Evolutionary conservation across 139 green algal species (phyloP).

Genomic region (Tetradesmus lagerheimii): DNA sequence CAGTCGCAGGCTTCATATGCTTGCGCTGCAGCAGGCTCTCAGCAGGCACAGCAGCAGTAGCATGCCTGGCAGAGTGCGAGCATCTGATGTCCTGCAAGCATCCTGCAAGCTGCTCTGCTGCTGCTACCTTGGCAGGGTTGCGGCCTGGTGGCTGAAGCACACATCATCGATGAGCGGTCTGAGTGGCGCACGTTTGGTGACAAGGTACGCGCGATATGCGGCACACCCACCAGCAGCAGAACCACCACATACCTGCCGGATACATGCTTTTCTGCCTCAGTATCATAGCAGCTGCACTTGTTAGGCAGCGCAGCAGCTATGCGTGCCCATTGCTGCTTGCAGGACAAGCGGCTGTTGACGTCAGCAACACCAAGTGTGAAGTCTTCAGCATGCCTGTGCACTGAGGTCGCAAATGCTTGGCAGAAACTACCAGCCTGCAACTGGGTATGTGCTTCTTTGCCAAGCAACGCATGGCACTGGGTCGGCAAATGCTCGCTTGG

Average conservation of each 20-base stretch:
- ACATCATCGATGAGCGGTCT: slow-evolving; percentile 93
- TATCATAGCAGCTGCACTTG: too few species aligned
- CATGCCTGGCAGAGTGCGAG: neutral
- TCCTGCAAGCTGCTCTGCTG: neutral
- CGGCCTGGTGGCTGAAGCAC: slow-evolving; percentile 89
- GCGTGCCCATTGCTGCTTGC: neutral
- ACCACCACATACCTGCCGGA: neutral
- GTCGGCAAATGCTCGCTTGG: too few species aligned
- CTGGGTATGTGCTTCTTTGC: neutral
- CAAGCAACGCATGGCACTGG: too few species aligned
- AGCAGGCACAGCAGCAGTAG: neutral
- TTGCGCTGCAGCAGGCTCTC: neutral
- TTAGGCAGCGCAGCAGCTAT: neutral
- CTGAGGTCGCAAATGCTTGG: too few species aligned
- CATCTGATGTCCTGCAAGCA: neutral
- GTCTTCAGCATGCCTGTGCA: too few species aligned
- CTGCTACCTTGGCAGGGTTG: slow-evolving; percentile 72
- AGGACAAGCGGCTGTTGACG: neutral
- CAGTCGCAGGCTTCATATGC: neutral
- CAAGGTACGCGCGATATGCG: slow-evolving; percentile 60
- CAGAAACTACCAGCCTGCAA: neutral
- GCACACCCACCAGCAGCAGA: neutral
- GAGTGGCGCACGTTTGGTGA: slow-evolving; percentile 98
- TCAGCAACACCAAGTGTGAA: too few species aligned
- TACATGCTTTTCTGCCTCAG: too few species aligned